Base-by-base conservation (phyloP, 2,329 filamentous ascomycete genomes). In the Fusarium hostae region DNA sequence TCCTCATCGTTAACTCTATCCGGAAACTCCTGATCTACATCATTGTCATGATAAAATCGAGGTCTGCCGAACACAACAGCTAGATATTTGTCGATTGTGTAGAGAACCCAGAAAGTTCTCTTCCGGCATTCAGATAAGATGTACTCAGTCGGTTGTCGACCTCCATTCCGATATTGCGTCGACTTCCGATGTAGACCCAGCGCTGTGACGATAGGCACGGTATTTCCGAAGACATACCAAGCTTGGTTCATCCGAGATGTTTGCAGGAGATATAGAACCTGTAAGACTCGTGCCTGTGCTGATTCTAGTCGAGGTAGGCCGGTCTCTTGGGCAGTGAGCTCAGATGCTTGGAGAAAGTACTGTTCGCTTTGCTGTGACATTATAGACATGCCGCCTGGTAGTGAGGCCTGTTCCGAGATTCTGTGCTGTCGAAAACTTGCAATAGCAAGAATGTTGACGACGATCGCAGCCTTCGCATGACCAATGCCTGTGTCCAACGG, bases 1-100 rank as follows among this genome's bases (percentile, higher is more conserved):
- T 89, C 84, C 40, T 88, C 85, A 63, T 91, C 88, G 59, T 89
- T 87, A 45, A 89, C 82, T 3, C 81, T 72, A 20, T 84, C 83
- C 0, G 89, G 89, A n/a, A 88, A 82, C 5, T 86, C 84, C 63
- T 91, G 89, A 57, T 91, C 89, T 51, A 90, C 88, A 55, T 91
- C 88, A 37, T 90, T 87, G 47, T 91, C 89, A 52, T 89, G 88
- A 30, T 90, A 87, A 18, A 89, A 83, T 11, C 87, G 79, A 2
- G 89, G 89, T 9, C 89, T 82, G 0, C 89, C 89, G 34, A 91
- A 85, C 22, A 90, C 87, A n/a, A 90, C 87, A 28, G 88, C 87
- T 2, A 91, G 80, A 61, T 91, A 91, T 41, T 88, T 88, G 72
- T 91, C 89, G 3, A 91, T 79, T 1, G 86, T 87, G 72, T 91